Percentiles rank a stretch among this genome's conserved stretches.
Conservation (phyloP, 1,284 basidiomycete genomes). For the Marasmius tenuissimus region DNA sequence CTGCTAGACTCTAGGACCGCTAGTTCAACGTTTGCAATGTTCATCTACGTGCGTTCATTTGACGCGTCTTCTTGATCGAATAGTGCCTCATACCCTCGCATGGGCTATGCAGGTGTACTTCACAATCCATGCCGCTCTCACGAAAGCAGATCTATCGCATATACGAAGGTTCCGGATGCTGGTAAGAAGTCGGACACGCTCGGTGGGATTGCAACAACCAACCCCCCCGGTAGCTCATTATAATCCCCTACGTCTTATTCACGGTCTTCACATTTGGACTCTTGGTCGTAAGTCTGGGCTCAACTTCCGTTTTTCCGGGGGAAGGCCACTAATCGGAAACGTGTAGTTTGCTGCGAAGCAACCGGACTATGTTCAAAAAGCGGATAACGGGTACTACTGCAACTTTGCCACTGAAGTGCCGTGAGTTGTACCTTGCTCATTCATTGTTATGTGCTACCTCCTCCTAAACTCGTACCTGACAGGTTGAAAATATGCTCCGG, state of each 20-base stretch:
- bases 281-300: not conserved
- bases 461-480: not conserved
- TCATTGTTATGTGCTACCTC: no score
- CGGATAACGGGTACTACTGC: not conserved
- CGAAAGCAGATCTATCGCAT: not conserved
- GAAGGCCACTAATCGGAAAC: not conserved
- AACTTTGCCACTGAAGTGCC: not conserved
- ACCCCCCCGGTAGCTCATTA: not conserved
- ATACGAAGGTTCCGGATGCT: not conserved
- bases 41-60: conserved; percentile 23
- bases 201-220: not conserved
- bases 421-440: not conserved
- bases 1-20: conserved; percentile 18
- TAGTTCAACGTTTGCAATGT: conserved; percentile 24
- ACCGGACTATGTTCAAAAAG: not conserved
- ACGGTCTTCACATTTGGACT: not conserved
- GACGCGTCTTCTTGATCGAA: not conserved
- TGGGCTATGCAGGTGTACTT: not conserved
- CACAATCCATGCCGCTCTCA: not conserved
- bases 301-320: no score
- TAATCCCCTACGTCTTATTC: not conserved
- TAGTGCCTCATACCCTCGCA: not conserved
- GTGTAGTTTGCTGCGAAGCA: not conserved
- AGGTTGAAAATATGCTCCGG: not conserved
- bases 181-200: not conserved